phyloP scores from a whole-genome alignment of 495 filamentous ascomycete genomes.

The Xylaria castorea region DNA sequence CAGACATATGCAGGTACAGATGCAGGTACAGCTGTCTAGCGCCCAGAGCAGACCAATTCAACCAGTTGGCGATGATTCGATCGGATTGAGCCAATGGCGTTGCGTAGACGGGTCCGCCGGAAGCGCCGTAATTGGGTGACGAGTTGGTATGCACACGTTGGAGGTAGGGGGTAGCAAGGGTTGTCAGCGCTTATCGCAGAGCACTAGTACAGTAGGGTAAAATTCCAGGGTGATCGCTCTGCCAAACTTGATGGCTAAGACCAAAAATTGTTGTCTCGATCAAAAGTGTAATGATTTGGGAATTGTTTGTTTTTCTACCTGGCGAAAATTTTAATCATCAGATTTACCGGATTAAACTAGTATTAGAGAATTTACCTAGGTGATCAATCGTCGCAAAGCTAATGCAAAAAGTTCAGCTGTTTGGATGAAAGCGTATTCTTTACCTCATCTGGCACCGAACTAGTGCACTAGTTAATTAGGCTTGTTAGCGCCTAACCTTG shows the following conservation, averaged over 20 bases:
- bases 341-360: not conserved
- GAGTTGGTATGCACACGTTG: slow-evolving; percentile 15
- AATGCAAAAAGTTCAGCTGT: not conserved
- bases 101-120: slow-evolving; percentile 9
- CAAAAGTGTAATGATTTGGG: not conserved
- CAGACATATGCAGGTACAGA: slow-evolving; percentile 18
- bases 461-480: slow-evolving; percentile 3
- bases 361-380: not conserved
- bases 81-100: slow-evolving; percentile 25
- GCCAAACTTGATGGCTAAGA: not conserved
- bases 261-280: not conserved
- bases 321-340: not conserved
- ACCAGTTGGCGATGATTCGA: not conserved
- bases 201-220: not conserved
- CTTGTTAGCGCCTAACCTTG: not conserved
- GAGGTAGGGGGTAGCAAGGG: slow-evolving; percentile 9
- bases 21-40: slow-evolving; percentile 21
- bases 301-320: not conserved
- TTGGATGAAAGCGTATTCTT: not conserved
- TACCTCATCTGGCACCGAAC: not conserved
- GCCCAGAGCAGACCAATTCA: slow-evolving; percentile 14
- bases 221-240: slow-evolving; percentile 1
- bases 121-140: slow-evolving; percentile 28
- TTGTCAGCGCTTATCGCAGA: slow-evolving; percentile 12
- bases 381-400: not conserved